phyloP scores from a whole-genome alignment of 768 basidiomycete species.

The Suillus clintonianus region DNA sequence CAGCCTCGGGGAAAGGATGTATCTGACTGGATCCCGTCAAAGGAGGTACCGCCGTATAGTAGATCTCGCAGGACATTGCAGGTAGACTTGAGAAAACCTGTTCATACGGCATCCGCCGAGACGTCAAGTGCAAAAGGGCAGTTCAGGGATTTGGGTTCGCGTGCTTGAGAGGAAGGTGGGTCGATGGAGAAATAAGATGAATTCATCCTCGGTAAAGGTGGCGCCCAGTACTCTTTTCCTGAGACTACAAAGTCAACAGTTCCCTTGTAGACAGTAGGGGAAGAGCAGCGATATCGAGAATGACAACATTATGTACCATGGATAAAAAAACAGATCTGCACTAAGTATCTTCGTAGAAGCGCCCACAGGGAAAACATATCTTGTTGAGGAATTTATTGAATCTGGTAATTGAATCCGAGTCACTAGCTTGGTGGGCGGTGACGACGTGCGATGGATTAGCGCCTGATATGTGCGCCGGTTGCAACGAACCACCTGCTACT shows the following conservation, averaged over 20 bases:
- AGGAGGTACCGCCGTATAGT: conserved; percentile 53
- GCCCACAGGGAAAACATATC: too few species aligned
- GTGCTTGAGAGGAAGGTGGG: conserved; percentile 45
- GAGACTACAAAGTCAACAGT: conserved; percentile 90
- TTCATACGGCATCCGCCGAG: conserved; percentile 61
- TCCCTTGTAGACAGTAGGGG: too few species aligned
- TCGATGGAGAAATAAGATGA: conserved; percentile 56
- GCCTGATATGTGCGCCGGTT: too few species aligned
- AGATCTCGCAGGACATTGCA: conserved; percentile 63
- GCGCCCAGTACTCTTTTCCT: conserved; percentile 79
- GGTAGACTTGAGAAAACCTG: conserved; percentile 69
- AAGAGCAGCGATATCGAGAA: too few species aligned
- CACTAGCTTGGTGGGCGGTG: too few species aligned
- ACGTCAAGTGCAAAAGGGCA: conserved; percentile 91
- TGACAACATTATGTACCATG: too few species aligned
- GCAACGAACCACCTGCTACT: too few species aligned
- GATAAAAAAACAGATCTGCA: too few species aligned
- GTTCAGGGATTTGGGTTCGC: conserved; percentile 65
- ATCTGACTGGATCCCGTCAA: conserved; percentile 43
- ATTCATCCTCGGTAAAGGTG: conserved; percentile 55
- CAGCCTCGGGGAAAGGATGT: conserved; percentile 55
- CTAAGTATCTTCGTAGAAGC: too few species aligned
- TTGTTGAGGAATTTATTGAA: too few species aligned
- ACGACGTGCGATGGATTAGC: too few species aligned
- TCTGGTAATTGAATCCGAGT: too few species aligned